phyloP scores from a whole-genome alignment of 2,329 filamentous ascomycete species.

The Microdochium paspali region DNA sequence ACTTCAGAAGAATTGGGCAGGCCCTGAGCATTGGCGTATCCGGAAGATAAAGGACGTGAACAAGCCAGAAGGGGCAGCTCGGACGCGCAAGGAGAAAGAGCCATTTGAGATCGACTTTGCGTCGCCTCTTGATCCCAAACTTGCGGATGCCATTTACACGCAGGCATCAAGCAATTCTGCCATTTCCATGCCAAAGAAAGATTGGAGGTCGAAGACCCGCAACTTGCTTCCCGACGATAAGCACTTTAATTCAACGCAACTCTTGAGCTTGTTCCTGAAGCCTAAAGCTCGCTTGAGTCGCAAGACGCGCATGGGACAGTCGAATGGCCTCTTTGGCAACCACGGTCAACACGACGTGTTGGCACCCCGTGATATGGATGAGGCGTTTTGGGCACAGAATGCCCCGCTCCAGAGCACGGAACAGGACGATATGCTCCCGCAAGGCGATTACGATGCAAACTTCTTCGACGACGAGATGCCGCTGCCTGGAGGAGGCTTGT shows the following conservation, averaged over 20 bases:
- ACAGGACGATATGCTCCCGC: constrained; percentile 43
- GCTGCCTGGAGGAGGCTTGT: constrained; percentile 48
- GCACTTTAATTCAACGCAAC: constrained; percentile 89
- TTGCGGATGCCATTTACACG: constrained; percentile 73
- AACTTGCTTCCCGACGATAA: constrained; percentile 96
- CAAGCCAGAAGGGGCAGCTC: constrained; percentile 52
- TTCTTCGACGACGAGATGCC: constrained; percentile 88
- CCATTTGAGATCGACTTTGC: constrained; percentile 90
- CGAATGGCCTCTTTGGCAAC: constrained; percentile 29
- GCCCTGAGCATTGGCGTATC: constrained; percentile 98
- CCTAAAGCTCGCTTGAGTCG: constrained; percentile 78
- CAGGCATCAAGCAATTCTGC: constrained; percentile 69
- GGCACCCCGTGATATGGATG: constrained; percentile 74
- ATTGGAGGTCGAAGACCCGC: constrained; percentile 89
- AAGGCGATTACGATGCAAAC: constrained; percentile 88
- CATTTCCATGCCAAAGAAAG: constrained; percentile 83
- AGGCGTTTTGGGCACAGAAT: constrained; percentile 87
- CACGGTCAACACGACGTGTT: constrained; percentile 37
- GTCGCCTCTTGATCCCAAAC: constrained; percentile 58
- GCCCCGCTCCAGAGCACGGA: constrained; percentile 32
- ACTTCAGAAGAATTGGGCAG: constrained; percentile 93
- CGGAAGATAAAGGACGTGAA: constrained; percentile 75
- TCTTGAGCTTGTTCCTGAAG: constrained; percentile 87
- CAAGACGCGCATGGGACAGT: constrained; percentile 43
- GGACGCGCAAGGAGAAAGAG: constrained; percentile 86